phyloP scores from a whole-genome alignment of 2,329 filamentous ascomycete genomes.

The Aureobasidium subglaciale region DNA sequence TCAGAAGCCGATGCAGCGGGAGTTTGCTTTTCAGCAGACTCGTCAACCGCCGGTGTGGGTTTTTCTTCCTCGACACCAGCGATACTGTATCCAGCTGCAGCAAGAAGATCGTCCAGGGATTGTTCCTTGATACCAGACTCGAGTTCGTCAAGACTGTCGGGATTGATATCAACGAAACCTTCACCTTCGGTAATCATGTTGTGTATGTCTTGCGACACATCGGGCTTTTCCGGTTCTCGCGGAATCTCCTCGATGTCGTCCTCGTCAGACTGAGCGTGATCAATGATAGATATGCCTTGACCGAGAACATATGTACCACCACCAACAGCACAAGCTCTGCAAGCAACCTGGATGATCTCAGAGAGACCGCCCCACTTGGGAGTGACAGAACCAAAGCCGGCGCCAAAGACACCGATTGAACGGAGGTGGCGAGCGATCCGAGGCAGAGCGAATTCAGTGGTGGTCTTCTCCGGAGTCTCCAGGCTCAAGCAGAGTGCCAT shows the following conservation, averaged over 20 bases:
- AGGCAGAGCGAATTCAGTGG: constrained; percentile 62
- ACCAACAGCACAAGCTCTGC: constrained; percentile 82
- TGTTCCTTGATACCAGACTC: constrained; percentile 14
- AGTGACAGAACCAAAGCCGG: constrained; percentile 81
- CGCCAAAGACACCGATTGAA: constrained; percentile 81
- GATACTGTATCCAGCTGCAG: constrained; percentile 15
- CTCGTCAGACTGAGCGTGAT: constrained; percentile 24
- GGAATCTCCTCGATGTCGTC: constrained; percentile 15
- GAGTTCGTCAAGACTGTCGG: constrained; percentile 11
- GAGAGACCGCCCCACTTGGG: constrained; percentile 89
- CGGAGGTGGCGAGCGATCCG: constrained; percentile 71
- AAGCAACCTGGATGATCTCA: constrained; percentile 85
- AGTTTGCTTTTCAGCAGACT: constrained; percentile 1
- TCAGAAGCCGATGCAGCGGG: neutral
- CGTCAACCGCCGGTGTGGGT: neutral
- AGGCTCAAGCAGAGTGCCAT: constrained; percentile 68
- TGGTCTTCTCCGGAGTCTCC: constrained; percentile 46
- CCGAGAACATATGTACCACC: constrained; percentile 85
- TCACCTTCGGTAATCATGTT: constrained; percentile 6
- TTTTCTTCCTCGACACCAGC: constrained; percentile 5
- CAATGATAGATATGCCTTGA: constrained; percentile 48
- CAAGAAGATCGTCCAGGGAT: constrained; percentile 15
- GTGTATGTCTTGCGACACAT: constrained; percentile 6
- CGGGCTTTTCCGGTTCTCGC: neutral
- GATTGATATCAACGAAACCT: constrained; percentile 2